Percentiles rank a stretch among this genome's conserved stretches.
Evolutionary conservation across 2,329 filamentous ascomycete species (phyloP).

Genomic region (Elsinoe australis): DNA sequence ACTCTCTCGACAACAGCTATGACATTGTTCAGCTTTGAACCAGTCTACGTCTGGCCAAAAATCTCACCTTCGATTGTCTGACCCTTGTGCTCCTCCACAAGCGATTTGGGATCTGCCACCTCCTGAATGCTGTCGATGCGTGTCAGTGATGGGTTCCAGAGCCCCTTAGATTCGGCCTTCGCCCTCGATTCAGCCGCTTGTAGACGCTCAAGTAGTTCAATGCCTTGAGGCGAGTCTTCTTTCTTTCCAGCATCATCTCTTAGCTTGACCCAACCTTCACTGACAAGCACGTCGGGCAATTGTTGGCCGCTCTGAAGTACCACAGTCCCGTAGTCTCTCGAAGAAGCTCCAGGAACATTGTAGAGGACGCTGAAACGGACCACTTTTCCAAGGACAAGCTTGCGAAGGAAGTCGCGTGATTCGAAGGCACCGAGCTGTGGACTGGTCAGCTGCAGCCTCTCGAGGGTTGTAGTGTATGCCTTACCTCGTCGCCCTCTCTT

Average conservation of each 20-base stretch:
- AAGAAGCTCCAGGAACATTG: slow-evolving; percentile 63
- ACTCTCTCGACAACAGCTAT: slow-evolving; percentile 73
- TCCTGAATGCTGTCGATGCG: slow-evolving; percentile 75
- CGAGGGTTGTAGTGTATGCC: slow-evolving; percentile 13
- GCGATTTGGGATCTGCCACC: slow-evolving; percentile 62
- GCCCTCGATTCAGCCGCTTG: slow-evolving; percentile 70
- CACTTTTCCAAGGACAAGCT: slow-evolving; percentile 74
- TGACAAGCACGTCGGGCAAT: slow-evolving; percentile 74
- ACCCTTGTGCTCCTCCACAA: slow-evolving; percentile 78
- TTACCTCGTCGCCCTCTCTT: slow-evolving; percentile 78
- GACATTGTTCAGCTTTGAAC: slow-evolving; percentile 11
- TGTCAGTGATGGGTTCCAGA: slow-evolving; percentile 63
- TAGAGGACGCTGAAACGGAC: slow-evolving; percentile 82
- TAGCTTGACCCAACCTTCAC: slow-evolving; percentile 86
- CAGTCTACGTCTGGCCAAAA: not conserved
- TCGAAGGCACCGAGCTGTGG: slow-evolving; percentile 74
- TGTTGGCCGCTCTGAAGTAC: slow-evolving; percentile 66
- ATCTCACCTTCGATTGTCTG: slow-evolving; percentile 62
- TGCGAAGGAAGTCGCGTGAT: slow-evolving; percentile 86
- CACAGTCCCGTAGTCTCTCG: slow-evolving; percentile 81
- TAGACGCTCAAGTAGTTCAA: slow-evolving; percentile 66
- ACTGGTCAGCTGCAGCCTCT: slow-evolving; percentile 22
- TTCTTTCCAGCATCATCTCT: slow-evolving; percentile 89
- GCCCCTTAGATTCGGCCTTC: slow-evolving; percentile 67
- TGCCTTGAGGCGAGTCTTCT: slow-evolving; percentile 71